Evolutionary conservation across 495 filamentous ascomycete species (phyloP).

Genomic region (Mytilinidion resinicola): DNA sequence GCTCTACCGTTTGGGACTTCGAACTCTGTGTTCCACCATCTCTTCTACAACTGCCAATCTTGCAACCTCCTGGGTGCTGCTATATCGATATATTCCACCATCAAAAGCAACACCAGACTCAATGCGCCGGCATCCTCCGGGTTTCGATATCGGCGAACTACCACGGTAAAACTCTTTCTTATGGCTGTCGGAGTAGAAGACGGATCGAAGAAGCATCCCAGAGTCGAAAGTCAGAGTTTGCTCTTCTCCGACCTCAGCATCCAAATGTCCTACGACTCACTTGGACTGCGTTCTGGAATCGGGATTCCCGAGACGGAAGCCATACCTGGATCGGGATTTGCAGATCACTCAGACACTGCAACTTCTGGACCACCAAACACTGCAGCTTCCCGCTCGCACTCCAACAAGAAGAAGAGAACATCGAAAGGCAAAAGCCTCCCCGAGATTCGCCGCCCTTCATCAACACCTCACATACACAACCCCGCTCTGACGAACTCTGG

Average conservation of each 20-base stretch:
- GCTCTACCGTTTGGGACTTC: constrained; percentile 23
- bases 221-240: constrained; percentile 15
- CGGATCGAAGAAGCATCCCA: constrained; percentile 21
- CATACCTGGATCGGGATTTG: neutral
- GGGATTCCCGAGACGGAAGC: constrained; percentile 16
- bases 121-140: constrained; percentile 15
- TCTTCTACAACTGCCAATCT: constrained; percentile 1
- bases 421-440: constrained; percentile 31
- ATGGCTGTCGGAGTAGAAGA: constrained; percentile 27
- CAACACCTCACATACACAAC: constrained; percentile 60
- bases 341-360: constrained; percentile 5
- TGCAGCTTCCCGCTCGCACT: constrained; percentile 6
- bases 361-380: constrained; percentile 1
- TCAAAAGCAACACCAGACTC: neutral
- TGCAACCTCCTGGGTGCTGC: no score
- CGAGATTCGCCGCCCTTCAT: constrained; percentile 55
- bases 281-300: constrained; percentile 16
- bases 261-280: constrained; percentile 21
- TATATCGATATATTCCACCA: no score
- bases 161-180: constrained; percentile 10
- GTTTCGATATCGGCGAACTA: constrained; percentile 13
- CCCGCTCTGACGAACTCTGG: constrained; percentile 40
- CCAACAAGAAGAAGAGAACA: constrained; percentile 17
- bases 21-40: constrained; percentile 1
- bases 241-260: constrained; percentile 10